These are phyloP conservation scores for Backusella circina DNA, from an alignment of 192 early-diverging fungal genomes.

Conservation along the genomic window DNA sequence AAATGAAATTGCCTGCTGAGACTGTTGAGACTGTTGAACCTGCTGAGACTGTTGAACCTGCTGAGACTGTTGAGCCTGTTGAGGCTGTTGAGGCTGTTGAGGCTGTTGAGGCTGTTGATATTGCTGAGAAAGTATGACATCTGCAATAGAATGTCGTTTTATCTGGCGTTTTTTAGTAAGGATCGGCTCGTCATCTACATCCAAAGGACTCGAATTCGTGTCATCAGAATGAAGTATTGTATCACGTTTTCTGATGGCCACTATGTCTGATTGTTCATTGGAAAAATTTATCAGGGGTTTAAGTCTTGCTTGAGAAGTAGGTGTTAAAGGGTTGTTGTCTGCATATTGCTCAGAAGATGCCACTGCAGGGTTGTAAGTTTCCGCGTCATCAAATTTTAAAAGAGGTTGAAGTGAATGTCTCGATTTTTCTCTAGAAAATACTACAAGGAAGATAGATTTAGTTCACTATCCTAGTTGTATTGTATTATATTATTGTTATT, in stretches of 20 bases:
- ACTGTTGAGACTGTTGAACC: background rate
- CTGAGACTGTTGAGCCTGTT: background rate
- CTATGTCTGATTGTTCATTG: background rate
- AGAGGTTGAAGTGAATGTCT: background rate
- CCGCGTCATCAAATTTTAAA: background rate
- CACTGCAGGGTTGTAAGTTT: conserved; percentile 3
- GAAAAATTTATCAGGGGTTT: conserved; percentile 7
- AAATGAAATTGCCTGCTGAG: background rate
- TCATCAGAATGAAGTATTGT: background rate
- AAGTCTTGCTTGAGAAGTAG: background rate
- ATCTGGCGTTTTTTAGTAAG: background rate
- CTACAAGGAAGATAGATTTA: background rate
- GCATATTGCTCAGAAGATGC: conserved; percentile 6
- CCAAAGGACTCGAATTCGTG: background rate
- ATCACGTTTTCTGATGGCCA: background rate
- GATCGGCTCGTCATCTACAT: conserved; percentile 4
- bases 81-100: background rate
- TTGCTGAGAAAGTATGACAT: background rate
- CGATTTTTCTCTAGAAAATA: background rate
- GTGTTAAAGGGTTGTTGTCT: background rate
- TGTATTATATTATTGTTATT: background rate
- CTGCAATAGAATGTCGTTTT: background rate
- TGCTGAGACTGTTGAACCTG: background rate
- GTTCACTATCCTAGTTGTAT: background rate
- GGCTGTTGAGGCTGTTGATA: background rate